phyloP scores from a whole-genome alignment of 192 early-diverging fungal genomes.

The Oehlia diaphana region DNA sequence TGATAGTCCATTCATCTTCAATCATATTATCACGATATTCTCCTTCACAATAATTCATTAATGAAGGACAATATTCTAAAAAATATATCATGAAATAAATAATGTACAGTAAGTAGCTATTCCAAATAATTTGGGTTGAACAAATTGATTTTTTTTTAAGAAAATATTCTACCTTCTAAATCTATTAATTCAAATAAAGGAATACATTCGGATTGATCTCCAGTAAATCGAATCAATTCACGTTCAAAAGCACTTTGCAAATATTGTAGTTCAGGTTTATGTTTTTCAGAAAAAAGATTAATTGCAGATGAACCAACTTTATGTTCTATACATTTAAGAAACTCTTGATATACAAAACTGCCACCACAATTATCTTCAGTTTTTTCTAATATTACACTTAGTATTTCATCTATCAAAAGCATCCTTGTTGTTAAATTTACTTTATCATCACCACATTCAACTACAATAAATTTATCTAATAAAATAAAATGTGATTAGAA shows the following conservation, averaged over 20 bases:
- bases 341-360: not conserved
- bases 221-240: not conserved
- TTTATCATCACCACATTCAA: constrained; percentile 55
- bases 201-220: not conserved
- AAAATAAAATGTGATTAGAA: too few relatives aligned
- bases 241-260: not conserved
- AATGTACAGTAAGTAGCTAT: too few relatives aligned
- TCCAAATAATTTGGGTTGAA: too few relatives aligned
- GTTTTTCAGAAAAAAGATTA: not conserved
- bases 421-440: constrained; percentile 47
- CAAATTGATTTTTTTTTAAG: too few relatives aligned
- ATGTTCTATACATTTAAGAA: not conserved
- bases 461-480: constrained; percentile 51
- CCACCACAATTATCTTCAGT: not conserved
- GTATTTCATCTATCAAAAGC: not conserved
- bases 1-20: not conserved
- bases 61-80: not conserved
- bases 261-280: not conserved
- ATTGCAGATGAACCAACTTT: not conserved
- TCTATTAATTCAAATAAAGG: not conserved
- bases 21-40: not conserved
- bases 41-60: not conserved
- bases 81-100: not conserved
- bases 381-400: not conserved
- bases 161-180: not conserved